Percentiles rank a stretch among this genome's conserved stretches.
These are phyloP conservation scores for Stylosanthes scabra DNA, from an alignment of 331 rosid genomes.

Conservation along the genomic window DNA sequence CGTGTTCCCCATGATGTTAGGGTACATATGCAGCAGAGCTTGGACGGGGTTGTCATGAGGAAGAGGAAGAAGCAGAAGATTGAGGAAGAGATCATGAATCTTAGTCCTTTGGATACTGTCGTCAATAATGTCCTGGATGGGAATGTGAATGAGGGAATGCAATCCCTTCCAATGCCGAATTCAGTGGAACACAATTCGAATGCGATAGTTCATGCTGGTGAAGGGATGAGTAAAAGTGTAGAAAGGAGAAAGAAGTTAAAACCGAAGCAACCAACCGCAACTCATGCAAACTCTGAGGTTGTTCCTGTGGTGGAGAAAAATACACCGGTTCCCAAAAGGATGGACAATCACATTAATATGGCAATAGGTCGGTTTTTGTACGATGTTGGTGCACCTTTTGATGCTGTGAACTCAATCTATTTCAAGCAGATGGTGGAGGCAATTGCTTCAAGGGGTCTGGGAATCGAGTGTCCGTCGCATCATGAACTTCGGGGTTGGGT, in stretches of 20 bases:
- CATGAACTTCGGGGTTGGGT: slow-evolving; percentile 87
- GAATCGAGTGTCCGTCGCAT: slow-evolving; percentile 58
- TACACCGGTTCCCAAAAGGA: slow-evolving; percentile 46
- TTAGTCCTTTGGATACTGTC: slow-evolving; percentile 52
- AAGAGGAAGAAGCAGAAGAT: slow-evolving; percentile 83
- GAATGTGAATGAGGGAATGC: slow-evolving; percentile 46
- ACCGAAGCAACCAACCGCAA: slow-evolving; percentile 45
- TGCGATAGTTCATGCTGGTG: slow-evolving; percentile 54
- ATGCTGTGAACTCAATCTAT: slow-evolving; percentile 79
- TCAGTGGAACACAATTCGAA: slow-evolving; percentile 47
- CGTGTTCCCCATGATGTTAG: slow-evolving; percentile 79
- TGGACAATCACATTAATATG: slow-evolving; percentile 59
- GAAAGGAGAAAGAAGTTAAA: slow-evolving; percentile 76
- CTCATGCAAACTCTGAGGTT: slow-evolving; percentile 46
- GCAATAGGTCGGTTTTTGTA: slow-evolving; percentile 87
- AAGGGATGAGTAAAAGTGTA: slow-evolving; percentile 48
- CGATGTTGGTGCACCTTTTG: slow-evolving; percentile 84
- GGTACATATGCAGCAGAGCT: slow-evolving; percentile 73
- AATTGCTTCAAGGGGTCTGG: slow-evolving; percentile 64
- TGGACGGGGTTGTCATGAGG: slow-evolving; percentile 86
- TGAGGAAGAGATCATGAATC: slow-evolving; percentile 76
- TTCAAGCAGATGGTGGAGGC: slow-evolving; percentile 86
- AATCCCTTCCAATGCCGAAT: slow-evolving; percentile 47
- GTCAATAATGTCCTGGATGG: slow-evolving; percentile 48
- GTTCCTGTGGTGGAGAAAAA: slow-evolving; percentile 44